Evolutionary conservation across 176 grass and related monocot species (phyloP).

Genomic region (Oryza glumipatula): DNA sequence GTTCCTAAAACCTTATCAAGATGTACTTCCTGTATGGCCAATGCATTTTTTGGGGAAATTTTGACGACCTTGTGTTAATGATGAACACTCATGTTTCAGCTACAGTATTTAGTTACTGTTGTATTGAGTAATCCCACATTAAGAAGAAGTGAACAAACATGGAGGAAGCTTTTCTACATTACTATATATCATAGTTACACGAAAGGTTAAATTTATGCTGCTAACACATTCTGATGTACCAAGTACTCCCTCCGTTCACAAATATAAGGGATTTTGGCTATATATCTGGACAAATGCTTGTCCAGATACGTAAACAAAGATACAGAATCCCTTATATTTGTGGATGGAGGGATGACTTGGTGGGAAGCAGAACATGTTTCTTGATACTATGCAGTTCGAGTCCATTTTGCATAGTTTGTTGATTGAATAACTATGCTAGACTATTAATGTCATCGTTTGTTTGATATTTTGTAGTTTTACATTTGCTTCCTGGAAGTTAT

Average conservation of each 20-base stretch:
- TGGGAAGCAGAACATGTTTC: neutral
- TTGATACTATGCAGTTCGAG: neutral
- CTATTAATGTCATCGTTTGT: neutral
- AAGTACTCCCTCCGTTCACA: neutral
- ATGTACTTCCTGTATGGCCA: neutral
- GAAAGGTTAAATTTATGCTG: neutral
- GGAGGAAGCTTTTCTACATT: neutral
- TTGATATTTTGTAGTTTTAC: neutral
- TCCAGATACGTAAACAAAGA: no score
- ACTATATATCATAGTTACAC: conserved; percentile 18
- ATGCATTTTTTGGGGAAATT: conserved; percentile 3
- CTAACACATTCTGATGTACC: conserved; percentile 2
- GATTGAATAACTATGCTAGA: conserved; percentile 4
- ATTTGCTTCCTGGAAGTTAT: neutral
- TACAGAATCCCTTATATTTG: no score
- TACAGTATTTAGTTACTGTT: conserved; percentile 25
- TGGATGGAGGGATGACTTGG: no score
- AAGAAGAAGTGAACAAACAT: conserved; percentile 31
- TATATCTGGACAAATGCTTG: no score
- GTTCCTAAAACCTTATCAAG: conserved; percentile 37
- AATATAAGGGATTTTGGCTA: no score
- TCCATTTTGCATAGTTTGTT: neutral
- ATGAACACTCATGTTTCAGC: conserved; percentile 1
- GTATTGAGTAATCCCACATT: neutral
- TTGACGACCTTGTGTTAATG: neutral